Base-by-base conservation (phyloP, 768 basidiomycete genomes). In the Scleroderma citrinum region DNA sequence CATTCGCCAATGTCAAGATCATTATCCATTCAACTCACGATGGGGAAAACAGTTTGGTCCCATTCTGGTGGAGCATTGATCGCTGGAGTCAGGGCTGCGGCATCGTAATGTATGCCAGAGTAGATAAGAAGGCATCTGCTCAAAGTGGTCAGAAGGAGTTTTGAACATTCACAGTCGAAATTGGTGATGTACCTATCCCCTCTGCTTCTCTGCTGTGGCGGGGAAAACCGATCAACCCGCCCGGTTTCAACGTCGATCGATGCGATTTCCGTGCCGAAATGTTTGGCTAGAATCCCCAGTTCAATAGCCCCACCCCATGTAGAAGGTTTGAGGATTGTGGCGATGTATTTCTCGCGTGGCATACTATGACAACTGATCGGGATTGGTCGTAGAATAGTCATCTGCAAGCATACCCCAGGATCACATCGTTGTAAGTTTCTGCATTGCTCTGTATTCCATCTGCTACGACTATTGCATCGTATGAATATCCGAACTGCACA, bases 291-390 rank as follows among this genome's bases (percentile, higher is more conserved):
- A 54, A 97, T 81, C 7, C 83, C 72, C 2, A 98, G 81, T 68
- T 93, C 93, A 61, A 98, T 97, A 1, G 95, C 95, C 14, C 95
- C 95, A 44, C 95, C 95, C 95, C 95, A 98, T 1, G 87, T 80
- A 2, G 77, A 69, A 1, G 90, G 81, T 40, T 83, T 85, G 42
- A 82, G 72, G 54, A 98, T 98, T 4, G 87, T 87, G 5, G 72
- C 55, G 53, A 92, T 87, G 66, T 98, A 98, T 44, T 82, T 73
- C 26, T 80, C 77, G n/a, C 74, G 72, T 3, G 67, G 73, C 47
- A 60, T 84, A 59, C 71, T 91, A 31, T 5, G 35, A 13, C 36
- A 43, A 47, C 36, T 31, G 45, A 51, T 31, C 43, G 34, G 45
- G 26, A 11, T 26, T 14, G 17, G 23, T 2, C 44, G 21, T 34